These are phyloP conservation scores for Grosmannia huntii DNA, from an alignment of 2,329 filamentous ascomycete genomes.

Conservation along the genomic window DNA sequence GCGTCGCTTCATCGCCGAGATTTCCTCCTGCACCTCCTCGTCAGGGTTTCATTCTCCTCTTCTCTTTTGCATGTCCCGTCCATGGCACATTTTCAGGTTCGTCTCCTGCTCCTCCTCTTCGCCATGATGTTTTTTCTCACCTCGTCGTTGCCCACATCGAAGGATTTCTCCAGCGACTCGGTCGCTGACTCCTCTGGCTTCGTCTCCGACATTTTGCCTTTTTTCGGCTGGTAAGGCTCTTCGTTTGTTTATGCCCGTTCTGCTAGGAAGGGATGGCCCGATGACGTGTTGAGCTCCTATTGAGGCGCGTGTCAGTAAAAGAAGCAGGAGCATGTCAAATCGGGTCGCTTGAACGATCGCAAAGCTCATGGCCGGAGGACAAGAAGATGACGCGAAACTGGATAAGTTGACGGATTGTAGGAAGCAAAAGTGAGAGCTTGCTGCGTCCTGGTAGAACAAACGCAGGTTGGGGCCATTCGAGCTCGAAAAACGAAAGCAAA, in stretches of 20 bases:
- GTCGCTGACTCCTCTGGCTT: slow-evolving; percentile 17
- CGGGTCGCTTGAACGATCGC: neutral
- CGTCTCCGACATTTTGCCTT: slow-evolving; percentile 15
- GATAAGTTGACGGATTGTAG: neutral
- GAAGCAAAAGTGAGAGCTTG: neutral
- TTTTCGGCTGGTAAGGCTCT: neutral
- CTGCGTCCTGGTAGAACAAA: neutral
- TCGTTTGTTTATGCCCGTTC: neutral
- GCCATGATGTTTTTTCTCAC: slow-evolving; percentile 20
- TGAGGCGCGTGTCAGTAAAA: neutral
- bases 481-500: neutral
- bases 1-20: slow-evolving; percentile 73
- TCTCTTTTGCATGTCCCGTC: neutral
- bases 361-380: neutral
- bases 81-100: neutral
- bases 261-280: neutral
- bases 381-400: neutral
- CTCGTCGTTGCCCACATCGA: slow-evolving; percentile 34
- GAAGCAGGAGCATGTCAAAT: neutral
- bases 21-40: slow-evolving; percentile 49
- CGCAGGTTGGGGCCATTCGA: neutral
- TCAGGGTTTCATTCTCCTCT: slow-evolving; percentile 10
- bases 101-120: slow-evolving; percentile 8
- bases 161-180: slow-evolving; percentile 21
- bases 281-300: neutral